Evolutionary conservation across 768 basidiomycete genomes (phyloP).

Genomic region (Lepiota venenata): DNA sequence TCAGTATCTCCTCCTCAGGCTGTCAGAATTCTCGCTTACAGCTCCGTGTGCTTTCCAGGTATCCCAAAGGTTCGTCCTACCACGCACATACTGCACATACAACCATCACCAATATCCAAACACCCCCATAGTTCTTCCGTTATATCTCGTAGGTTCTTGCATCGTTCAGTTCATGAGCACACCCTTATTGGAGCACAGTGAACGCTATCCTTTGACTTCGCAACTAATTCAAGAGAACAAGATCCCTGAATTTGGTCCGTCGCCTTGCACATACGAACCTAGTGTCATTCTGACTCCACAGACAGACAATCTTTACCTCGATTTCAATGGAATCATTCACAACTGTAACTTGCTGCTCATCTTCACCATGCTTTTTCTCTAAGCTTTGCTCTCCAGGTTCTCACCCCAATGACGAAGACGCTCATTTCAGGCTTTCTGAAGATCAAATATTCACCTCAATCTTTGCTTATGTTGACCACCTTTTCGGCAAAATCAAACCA

Average conservation of each 20-base stretch:
- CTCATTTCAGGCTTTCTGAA: conserved; percentile 93
- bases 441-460: conserved; percentile 97
- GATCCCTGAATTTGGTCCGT: conserved; percentile 94
- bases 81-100: not conserved
- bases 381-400: conserved; percentile 47
- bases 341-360: conserved; percentile 47
- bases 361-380: not conserved
- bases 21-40: not conserved
- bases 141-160: conserved; percentile 76
- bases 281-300: conserved; percentile 12
- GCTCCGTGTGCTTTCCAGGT: conserved; percentile 27
- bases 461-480: conserved; percentile 94
- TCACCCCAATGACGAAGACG: conserved; percentile 95
- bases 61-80: conserved; percentile 58
- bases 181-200: conserved; percentile 41
- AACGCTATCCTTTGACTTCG: conserved; percentile 97
- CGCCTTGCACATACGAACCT: not conserved
- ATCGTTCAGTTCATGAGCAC: not conserved
- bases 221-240: conserved; percentile 98
- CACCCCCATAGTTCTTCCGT: conserved; percentile 79
- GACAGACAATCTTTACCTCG: conserved; percentile 86
- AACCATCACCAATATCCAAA: not conserved
- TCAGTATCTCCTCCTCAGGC: not conserved
- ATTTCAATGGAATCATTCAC: conserved; percentile 93
- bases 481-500: conserved; percentile 97